Evolutionary conservation across 73 alveolate genomes (phyloP).

Genomic region (Stentor coeruleus): DNA sequence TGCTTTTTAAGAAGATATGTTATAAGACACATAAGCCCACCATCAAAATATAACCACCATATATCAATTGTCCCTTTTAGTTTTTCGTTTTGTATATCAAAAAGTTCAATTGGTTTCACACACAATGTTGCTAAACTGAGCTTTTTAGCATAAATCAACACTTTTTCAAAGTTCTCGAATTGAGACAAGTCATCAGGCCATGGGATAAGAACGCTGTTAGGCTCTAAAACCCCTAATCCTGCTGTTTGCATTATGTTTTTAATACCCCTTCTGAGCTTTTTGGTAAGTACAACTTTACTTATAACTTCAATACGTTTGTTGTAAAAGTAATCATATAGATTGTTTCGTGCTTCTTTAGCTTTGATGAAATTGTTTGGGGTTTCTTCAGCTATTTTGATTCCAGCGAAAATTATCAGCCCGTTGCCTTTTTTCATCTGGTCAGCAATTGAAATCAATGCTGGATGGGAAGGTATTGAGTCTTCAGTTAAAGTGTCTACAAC

Average conservation of each 20-base stretch:
- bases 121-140: neutral
- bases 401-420: slow-evolving; percentile 61
- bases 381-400: slow-evolving; percentile 52
- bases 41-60: slow-evolving; percentile 61
- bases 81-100: slow-evolving; percentile 36
- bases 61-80: slow-evolving; percentile 60
- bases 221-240: slow-evolving; percentile 69
- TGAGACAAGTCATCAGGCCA: slow-evolving; percentile 62
- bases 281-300: slow-evolving; percentile 50
- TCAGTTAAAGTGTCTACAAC: slow-evolving; percentile 55
- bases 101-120: slow-evolving; percentile 32
- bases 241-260: slow-evolving; percentile 45
- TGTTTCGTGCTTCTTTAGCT: slow-evolving; percentile 48
- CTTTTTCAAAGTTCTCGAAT: slow-evolving; percentile 47
- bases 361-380: slow-evolving; percentile 30
- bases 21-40: slow-evolving; percentile 50
- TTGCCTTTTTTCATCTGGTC: slow-evolving; percentile 63
- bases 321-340: slow-evolving; percentile 45
- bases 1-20: slow-evolving; percentile 39
- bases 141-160: neutral
- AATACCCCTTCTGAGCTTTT: slow-evolving; percentile 44
- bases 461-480: slow-evolving; percentile 41
- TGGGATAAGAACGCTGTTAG: slow-evolving; percentile 57
- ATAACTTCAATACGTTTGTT: slow-evolving; percentile 49
- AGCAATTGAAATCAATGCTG: slow-evolving; percentile 51